Evolutionary conservation across 441 rosid genomes (phyloP), one percentile per base, ranked within the genome.

Genomic region (Adansonia rubrostipa): DNA sequence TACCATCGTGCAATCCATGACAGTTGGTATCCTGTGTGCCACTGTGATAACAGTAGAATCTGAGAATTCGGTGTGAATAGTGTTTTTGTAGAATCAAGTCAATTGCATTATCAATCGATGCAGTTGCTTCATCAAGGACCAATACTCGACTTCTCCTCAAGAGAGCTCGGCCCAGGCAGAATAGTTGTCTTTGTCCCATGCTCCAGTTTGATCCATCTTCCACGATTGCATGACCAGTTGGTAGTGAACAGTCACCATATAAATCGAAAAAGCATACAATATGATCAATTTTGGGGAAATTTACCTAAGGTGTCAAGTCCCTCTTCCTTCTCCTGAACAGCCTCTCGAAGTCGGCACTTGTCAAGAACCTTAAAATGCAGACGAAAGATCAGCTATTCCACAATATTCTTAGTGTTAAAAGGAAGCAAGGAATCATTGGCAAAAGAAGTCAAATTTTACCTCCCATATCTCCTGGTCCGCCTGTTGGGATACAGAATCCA

Each of bases 201-300:
- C 98, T 96, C 97, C 99, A 93, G 44, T 96, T 96, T 7, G 97
- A 89, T 79, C 98, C 99, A 63, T 94, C 98, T 47, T 93, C 96
- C 82, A 85, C 90, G 70, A 96, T 97, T 94, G 83, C 10, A 68
- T 7, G 33, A 68, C 9, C 61, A 8, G 17, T 65, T 62, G 13
- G 11, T 51, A 45, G 17, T 36, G 22, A 62, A 7, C 17, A 22
- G 78, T 14, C 14, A 64, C 53, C 57, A 53, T 42, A 72, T 40
- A 56, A n/a, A 50, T 15, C 40, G 61, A 5, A 36, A 28, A 53
- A 54, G 22, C 60, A 62, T 2, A 48, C 2, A 58, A 42, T 65
- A 24, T 6, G 19, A n/a, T 71, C 54, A 24, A 48, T 1, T 48
- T 42, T 53, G 45, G 6, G 45, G 60, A 71, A 19, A 36, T 83